Conservation (phyloP, 148 eudicot genomes). For the Vaccinium darrowii region DNA sequence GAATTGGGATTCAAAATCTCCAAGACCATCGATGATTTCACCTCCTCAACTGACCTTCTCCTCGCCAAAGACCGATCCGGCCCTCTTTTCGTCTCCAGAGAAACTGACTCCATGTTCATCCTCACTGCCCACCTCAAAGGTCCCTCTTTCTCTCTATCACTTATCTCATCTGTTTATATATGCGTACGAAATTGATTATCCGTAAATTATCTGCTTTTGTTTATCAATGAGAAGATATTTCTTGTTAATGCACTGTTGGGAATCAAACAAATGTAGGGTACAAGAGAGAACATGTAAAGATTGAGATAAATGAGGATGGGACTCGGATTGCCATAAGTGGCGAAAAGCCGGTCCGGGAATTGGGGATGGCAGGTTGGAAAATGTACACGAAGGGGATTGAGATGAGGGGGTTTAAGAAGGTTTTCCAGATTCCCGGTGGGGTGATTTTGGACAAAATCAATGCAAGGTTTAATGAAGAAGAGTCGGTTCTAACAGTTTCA, state of each 20-base stretch:
- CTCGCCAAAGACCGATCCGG: conserved; percentile 47
- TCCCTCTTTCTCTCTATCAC: conserved; percentile 12
- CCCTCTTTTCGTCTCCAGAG: conserved; percentile 49
- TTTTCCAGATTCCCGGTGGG: conserved; percentile 57
- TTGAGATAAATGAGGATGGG: conserved; percentile 69
- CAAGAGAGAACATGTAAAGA: conserved; percentile 39
- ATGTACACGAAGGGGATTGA: conserved; percentile 45
- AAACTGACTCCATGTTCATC: conserved; percentile 61
- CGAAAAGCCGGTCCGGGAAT: conserved; percentile 56
- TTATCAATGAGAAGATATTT: not conserved
- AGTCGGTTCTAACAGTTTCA: conserved; percentile 46
- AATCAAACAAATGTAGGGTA: conserved; percentile 41
- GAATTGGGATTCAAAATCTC: conserved; percentile 61
- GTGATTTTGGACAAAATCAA: conserved; percentile 54
- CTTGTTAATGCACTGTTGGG: not conserved
- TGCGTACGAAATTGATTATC: not conserved
- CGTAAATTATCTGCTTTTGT: not conserved
- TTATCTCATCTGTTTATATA: not conserved
- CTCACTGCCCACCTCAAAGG: conserved; percentile 71
- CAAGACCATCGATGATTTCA: conserved; percentile 36
- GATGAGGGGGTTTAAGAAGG: conserved; percentile 44
- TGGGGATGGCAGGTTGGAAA: conserved; percentile 41
- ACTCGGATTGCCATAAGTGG: conserved; percentile 52
- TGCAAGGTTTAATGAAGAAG: conserved; percentile 53
- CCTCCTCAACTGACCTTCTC: conserved; percentile 36